Evolutionary conservation across 192 early-diverging fungal genomes (phyloP), one percentile per base, ranked within the genome.

Genomic region (Rhizophagus sp.): DNA sequence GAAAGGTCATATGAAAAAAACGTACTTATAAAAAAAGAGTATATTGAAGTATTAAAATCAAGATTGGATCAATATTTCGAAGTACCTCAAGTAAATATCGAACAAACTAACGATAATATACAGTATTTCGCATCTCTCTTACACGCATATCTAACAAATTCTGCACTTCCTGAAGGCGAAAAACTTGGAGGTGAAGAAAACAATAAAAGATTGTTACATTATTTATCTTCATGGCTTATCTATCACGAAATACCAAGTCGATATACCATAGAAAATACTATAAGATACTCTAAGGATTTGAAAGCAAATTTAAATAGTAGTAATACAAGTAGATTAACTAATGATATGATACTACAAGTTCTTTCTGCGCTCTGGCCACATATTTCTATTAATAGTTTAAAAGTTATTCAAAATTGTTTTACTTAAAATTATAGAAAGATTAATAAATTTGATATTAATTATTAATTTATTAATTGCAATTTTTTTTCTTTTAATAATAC

Each of bases 261-360:
- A 25, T 2, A 66, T 33, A 77, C 15, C 10, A n/a, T 77, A 67
- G 84, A 95, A 89, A 87, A 96, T 96, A 36, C 15, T 41, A 33
- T 50, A 15, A 17, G 15, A 17, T 73, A 73, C 33, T 22, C 47
- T 50, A 73, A 15, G 2, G 47, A 52, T 30, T 73, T 73, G 47
- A 52, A 73, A 49, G 17, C 13, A 30, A 73, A 52, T 0, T 30
- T 72, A 64, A 25, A 64, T 4, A 41, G 49, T 24, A 71, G 24
- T 6, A 22, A 41, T 1, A 17, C 24, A 47, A 25, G 17, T 73
- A 49, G 6, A 30, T 30, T 50, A 27, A 73, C 41, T 50, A 39
- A 73, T 73, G 71, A 73, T 52, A 15, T 73, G 27, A 15, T 73
- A 10, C 33, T 73, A 33, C 71, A 73, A 30, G 11, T 73, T 30